Evolutionary conservation across 73 alveolate species (phyloP).

Genomic region (Stentor roeselii): DNA sequence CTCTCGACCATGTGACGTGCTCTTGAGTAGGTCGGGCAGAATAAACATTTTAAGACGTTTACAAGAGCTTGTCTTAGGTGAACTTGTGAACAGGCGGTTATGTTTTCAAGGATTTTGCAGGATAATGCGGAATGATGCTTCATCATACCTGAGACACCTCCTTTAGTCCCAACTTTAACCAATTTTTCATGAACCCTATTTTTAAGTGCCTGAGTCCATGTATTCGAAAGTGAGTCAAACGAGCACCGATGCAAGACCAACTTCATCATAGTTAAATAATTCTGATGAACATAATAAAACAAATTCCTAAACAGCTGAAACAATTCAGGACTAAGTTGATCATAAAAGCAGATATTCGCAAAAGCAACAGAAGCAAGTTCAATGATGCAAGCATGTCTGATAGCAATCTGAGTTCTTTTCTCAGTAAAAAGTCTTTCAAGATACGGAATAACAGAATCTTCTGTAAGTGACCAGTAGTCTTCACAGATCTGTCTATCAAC

Average conservation of each 20-base stretch:
- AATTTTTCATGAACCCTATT: neutral
- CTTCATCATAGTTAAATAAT: neutral
- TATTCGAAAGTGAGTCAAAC: neutral
- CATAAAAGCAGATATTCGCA: conserved; percentile 26
- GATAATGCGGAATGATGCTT: neutral
- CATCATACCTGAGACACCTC: conserved; percentile 5
- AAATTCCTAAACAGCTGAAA: conserved; percentile 27
- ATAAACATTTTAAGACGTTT: neutral
- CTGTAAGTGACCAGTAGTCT: conserved; percentile 43
- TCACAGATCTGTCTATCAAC: conserved; percentile 27
- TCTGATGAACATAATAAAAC: conserved; percentile 33
- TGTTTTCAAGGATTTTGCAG: neutral
- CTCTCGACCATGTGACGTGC: conserved; percentile 15
- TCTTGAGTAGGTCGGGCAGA: neutral
- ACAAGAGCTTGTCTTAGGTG: neutral
- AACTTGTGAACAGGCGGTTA: neutral
- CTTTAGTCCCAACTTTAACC: conserved; percentile 14
- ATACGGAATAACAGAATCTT: conserved; percentile 12
- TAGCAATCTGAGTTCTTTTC: neutral
- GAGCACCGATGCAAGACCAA: conserved; percentile 5
- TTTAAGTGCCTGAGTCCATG: conserved; percentile 25
- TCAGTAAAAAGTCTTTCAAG: conserved; percentile 30
- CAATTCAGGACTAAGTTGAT: conserved; percentile 3
- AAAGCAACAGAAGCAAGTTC: conserved; percentile 24
- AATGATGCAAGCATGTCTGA: conserved; percentile 28